A percentile compares a stretch with the other conserved stretches of the same genome.
These are phyloP conservation scores for Dacryopinax primogenitus DNA, from an alignment of 768 basidiomycete genomes.

Conservation along the genomic window DNA sequence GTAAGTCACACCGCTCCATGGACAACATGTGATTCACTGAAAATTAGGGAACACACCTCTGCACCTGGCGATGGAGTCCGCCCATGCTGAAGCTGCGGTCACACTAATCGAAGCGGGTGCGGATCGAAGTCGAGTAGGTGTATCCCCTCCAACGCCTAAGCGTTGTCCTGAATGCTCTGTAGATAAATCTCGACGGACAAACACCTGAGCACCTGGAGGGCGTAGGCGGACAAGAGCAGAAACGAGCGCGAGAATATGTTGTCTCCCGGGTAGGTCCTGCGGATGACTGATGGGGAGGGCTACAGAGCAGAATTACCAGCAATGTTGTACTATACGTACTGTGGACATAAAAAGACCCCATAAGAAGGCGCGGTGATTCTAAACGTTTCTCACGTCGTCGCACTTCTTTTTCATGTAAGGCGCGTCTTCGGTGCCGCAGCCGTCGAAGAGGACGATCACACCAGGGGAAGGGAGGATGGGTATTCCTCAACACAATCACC, in stretches of 20 bases:
- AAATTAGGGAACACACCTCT: slow-evolving; percentile 79
- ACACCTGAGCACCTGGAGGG: slow-evolving; percentile 83
- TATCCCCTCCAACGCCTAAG: not conserved
- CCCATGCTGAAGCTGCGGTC: slow-evolving; percentile 81
- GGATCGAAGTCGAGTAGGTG: slow-evolving; percentile 70
- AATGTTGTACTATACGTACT: not conserved
- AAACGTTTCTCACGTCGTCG: no score
- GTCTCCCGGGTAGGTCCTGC: slow-evolving; percentile 33
- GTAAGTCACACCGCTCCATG: slow-evolving; percentile 30
- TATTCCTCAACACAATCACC: no score
- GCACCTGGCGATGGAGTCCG: slow-evolving; percentile 95
- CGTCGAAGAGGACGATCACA: no score
- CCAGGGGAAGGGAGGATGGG: no score
- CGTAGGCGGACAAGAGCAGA: slow-evolving; percentile 83
- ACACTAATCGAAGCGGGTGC: slow-evolving; percentile 89
- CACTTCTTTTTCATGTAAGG: no score
- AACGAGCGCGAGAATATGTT: slow-evolving; percentile 62
- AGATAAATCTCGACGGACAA: slow-evolving; percentile 75
- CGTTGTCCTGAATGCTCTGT: not conserved
- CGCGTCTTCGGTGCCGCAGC: no score
- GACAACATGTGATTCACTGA: slow-evolving; percentile 12
- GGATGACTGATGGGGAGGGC: slow-evolving; percentile 1
- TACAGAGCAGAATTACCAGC: not conserved
- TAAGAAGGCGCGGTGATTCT: no score
- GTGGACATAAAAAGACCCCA: no score